Base-by-base conservation (phyloP, 2,329 filamentous ascomycete genomes). In the Chlorencoelia australis region DNA sequence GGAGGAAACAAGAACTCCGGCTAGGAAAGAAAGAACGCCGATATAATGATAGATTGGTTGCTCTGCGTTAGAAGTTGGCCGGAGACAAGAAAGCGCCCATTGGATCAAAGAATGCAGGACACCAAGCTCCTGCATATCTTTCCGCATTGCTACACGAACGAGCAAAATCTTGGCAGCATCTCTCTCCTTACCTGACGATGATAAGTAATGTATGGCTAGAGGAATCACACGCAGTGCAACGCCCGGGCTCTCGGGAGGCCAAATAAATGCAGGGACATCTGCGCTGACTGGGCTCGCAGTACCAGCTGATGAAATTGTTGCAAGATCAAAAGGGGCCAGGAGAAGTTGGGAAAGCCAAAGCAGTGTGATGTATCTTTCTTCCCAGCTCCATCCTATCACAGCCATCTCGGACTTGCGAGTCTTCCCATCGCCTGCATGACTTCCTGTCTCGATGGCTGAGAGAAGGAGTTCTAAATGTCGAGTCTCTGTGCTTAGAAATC, bases 401-500 rank as follows among this genome's bases (percentile, higher is more conserved):
- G 42, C 32, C n/a, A 42, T 33, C 11, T 44, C 6, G 8, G 18
- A 9, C 1, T 24, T 15, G 10, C 16, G 13, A 21, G 13, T 13
- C 14, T 2, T n/a, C 3, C 19, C 28, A 17, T 51, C 38, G 8
- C 45, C 40, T 10, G 39, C 27, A 3, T 35, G 39, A 17, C 52
- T 40, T 9, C 47, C 48, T 20, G 71, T 66, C 53, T 93, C 85
- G 27, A 94, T 74, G 11, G 81, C 79, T 2, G 71, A 68, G 7
- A 95, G 67, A 42, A 98, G 69, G 1, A 81, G 70, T 56, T 94
- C 88, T 10, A 98, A 71, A 52, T 88, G 81, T 52, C 73, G 80
- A 2, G 87, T 81, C 58, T 96, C 91, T 46, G 91, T 94, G 55
- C 83, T 89, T 46, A 98, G 66, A 54, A 96, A 95, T 27, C 85